phyloP scores from a whole-genome alignment of 495 filamentous ascomycete genomes.

The Aspergillus conjunctus region DNA sequence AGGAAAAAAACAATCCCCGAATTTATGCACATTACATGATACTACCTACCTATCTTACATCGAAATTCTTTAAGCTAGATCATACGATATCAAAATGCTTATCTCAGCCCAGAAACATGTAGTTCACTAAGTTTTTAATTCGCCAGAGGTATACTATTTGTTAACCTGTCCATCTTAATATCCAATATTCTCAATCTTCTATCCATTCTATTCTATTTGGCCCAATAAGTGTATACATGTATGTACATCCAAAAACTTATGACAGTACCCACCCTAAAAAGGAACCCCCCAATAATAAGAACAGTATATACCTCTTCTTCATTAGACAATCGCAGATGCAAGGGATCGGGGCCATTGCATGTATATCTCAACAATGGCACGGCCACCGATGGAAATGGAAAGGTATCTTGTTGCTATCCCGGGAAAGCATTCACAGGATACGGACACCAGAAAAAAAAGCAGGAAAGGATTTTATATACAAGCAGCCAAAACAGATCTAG shows the following conservation, averaged over 20 bases:
- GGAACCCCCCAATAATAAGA: neutral
- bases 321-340: neutral
- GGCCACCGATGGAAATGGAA: neutral
- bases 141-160: too few relatives aligned
- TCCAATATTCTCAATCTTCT: neutral
- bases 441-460: constrained; percentile 19
- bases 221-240: neutral
- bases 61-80: too few relatives aligned
- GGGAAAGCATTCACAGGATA: neutral
- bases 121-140: too few relatives aligned
- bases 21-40: neutral
- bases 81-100: too few relatives aligned
- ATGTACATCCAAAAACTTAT: neutral
- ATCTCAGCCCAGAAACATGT: too few relatives aligned
- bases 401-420: neutral
- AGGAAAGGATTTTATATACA: neutral
- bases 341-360: neutral
- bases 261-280: neutral
- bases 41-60: neutral
- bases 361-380: neutral
- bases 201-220: neutral
- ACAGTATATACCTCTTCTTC: neutral
- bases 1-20: constrained; percentile 25
- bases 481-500: too few relatives aligned
- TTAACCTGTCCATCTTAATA: too few relatives aligned